Evolutionary conservation across 202 grass and related monocot species (phyloP), one percentile per base, ranked within the genome.

Genomic region (Schoenoplectus tabernaemontani): DNA sequence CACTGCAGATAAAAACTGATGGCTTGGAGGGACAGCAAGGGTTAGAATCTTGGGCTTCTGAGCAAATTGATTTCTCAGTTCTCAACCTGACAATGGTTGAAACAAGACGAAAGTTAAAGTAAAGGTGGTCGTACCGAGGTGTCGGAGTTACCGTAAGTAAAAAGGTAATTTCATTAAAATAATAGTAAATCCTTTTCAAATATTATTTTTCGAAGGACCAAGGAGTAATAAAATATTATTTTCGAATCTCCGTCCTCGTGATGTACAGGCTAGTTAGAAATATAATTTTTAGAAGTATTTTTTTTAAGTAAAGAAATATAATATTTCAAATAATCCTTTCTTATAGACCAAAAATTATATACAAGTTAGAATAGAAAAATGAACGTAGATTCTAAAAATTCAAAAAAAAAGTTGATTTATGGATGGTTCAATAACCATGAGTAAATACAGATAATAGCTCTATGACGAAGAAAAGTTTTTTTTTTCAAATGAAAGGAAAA

Each of bases 31-130:
- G 53, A 19, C 34, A 57, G 19, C 76, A 22, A 62, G 58, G 74
- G 38, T 13, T 79, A 33, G 48, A 79, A 63, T 23, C 56, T 78
- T 42, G 11, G 20, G 12, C 23, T 59, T 53, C 28, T 39, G 53
- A 59, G 22, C 54, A 79, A 56, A 54, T 54, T 16, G 50, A 54
- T 4, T 56, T 19, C 28, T 34, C 33, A 79, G 59, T 48, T 80
- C 42, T 80, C 42, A 65, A 12, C 22, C 16, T 51, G 59, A 80
- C 59, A 80, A 53, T 48, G 24, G 78, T 53, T 47, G 59, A 80
- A 80, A 80, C 78, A 62, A 80, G 42, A 65, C 78, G 59, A 65
- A 53, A 80, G 78, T 53, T 51, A 65, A 65, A 80, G 26, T 46
- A 80, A 38, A 47, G 15, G 36, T 53, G 63, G 24, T 42, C 59